Conservation (phyloP, 805 yeast species). For the Candida andamanensis region DNA sequence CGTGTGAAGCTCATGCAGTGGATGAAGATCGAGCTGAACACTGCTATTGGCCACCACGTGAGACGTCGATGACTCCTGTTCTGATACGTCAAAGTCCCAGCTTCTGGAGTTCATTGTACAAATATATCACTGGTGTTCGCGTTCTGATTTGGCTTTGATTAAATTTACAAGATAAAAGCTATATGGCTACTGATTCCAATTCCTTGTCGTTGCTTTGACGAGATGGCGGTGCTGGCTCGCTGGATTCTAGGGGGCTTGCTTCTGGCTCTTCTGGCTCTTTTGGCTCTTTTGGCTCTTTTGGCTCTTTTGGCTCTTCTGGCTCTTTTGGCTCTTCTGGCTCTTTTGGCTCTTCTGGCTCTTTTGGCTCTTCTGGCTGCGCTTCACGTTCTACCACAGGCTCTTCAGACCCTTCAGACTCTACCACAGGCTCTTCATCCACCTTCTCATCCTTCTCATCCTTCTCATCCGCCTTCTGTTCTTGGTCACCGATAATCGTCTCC, state of each 20-base stretch:
- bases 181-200: too few relatives aligned
- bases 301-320: too few relatives aligned
- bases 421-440: neutral
- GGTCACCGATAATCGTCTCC: constrained; percentile 38
- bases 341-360: constrained; percentile 3
- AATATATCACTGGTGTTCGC: neutral
- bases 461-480: constrained; percentile 5
- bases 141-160: too few relatives aligned
- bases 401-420: constrained; percentile 1
- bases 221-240: too few relatives aligned
- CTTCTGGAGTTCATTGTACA: neutral
- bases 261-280: too few relatives aligned
- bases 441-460: constrained; percentile 4
- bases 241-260: too few relatives aligned
- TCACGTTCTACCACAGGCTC: constrained; percentile 1
- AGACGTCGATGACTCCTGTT: constrained; percentile 1
- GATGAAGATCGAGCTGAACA: constrained; percentile 5
- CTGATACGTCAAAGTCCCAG: too few relatives aligned
- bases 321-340: constrained; percentile 5
- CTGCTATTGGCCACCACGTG: too few relatives aligned
- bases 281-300: too few relatives aligned
- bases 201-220: too few relatives aligned
- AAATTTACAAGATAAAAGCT: too few relatives aligned
- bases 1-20: constrained; percentile 21
- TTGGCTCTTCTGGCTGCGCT: constrained; percentile 3